Conservation (phyloP, 768 basidiomycete genomes). For the Strobilomyces dryophilus region DNA sequence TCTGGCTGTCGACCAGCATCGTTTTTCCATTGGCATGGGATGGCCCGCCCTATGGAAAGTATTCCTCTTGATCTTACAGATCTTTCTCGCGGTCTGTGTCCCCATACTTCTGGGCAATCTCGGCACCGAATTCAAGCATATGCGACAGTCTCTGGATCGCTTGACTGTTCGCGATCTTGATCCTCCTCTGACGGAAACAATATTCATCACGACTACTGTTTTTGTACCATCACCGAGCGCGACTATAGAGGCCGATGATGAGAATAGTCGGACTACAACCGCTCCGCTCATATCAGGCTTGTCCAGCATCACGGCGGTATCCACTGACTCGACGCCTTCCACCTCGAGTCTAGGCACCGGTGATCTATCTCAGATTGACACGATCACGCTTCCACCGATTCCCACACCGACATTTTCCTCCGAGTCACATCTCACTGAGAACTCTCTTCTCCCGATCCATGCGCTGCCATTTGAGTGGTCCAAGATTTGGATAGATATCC, state of each 20-base stretch:
- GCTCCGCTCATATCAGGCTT: conserved; percentile 1
- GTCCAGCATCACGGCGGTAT: conserved; percentile 8
- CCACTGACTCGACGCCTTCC: conserved; percentile 2
- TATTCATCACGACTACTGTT: conserved; percentile 30
- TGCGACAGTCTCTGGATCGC: conserved; percentile 24
- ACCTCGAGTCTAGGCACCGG: conserved; percentile 1
- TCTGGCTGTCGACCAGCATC: conserved; percentile 23
- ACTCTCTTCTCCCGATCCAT: conserved; percentile 18
- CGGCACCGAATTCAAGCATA: conserved; percentile 23
- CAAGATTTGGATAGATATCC: conserved; percentile 22
- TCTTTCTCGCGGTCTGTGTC: conserved; percentile 15
- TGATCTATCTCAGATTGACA: conserved; percentile 13
- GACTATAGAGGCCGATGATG: neutral
- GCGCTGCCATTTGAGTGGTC: conserved; percentile 28
- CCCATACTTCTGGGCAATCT: conserved; percentile 23
- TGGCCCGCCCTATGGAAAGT: conserved; percentile 10
- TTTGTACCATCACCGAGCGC: conserved; percentile 9
- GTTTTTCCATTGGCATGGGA: conserved; percentile 6
- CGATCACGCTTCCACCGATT: conserved; percentile 6
- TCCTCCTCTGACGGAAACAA: conserved; percentile 19
- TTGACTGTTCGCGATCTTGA: conserved; percentile 7
- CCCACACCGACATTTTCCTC: conserved; percentile 13
- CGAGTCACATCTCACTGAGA: conserved; percentile 8
- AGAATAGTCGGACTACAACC: conserved; percentile 3
- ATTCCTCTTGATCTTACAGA: conserved; percentile 13